A percentile compares a stretch with the other conserved stretches of the same genome.
phyloP scores from a whole-genome alignment of 164 flowering plant species.

The Piper betle region DNA sequence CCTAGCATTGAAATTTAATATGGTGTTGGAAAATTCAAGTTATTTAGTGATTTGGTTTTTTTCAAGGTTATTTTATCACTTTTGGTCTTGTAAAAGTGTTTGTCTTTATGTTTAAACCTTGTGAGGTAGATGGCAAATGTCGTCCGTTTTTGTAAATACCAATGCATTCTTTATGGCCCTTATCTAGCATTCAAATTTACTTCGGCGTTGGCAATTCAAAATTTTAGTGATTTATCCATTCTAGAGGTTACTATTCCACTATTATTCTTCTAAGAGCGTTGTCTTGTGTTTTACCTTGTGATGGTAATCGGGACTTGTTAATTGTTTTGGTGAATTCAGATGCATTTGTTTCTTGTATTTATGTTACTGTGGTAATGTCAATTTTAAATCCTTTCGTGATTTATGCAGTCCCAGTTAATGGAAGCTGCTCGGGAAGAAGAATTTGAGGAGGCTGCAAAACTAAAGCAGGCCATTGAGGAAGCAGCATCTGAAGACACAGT shows the following conservation, averaged over 20 bases:
- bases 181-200: no score
- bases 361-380: not conserved
- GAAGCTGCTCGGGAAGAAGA: conserved; percentile 93
- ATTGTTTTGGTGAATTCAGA: not conserved
- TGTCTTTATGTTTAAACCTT: no score
- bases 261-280: not conserved
- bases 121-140: no score
- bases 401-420: conserved; percentile 78
- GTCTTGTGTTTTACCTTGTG: not conserved
- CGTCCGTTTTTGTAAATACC: no score
- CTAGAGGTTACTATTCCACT: not conserved
- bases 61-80: no score
- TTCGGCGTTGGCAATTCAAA: no score
- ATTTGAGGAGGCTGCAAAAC: conserved; percentile 68
- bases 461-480: conserved; percentile 67
- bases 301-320: not conserved
- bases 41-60: no score
- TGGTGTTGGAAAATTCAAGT: not conserved
- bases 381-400: not conserved
- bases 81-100: no score
- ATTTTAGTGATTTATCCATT: no score
- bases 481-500: conserved; percentile 61
- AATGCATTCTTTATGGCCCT: no score
- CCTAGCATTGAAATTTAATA: not conserved
- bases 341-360: not conserved